These are phyloP conservation scores for Dendrobium catenatum DNA, from an alignment of 106 monocot species.

Conservation along the genomic window DNA sequence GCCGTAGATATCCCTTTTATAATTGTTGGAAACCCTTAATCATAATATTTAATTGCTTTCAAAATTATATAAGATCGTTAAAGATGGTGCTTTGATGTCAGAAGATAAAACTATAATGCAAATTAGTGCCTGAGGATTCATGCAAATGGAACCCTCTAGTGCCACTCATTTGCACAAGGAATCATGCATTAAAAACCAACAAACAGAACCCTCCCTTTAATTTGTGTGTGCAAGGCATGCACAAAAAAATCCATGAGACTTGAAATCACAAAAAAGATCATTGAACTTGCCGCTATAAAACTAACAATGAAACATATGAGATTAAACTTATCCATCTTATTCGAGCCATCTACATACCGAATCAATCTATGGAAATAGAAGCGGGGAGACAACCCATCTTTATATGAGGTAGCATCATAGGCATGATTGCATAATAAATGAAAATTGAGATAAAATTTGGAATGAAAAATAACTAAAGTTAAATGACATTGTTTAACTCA, in stretches of 20 bases:
- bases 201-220: no score
- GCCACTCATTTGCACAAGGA: no score
- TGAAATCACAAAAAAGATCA: neutral
- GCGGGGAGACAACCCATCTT: no score
- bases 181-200: no score
- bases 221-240: no score
- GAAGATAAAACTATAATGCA: no score
- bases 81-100: neutral
- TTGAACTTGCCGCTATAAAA: neutral
- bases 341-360: no score
- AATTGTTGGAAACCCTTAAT: neutral
- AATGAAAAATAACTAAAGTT: neutral
- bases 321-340: no score
- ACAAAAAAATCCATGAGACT: neutral
- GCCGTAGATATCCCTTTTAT: neutral
- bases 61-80: neutral
- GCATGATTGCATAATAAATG: neutral
- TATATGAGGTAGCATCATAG: neutral
- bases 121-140: no score
- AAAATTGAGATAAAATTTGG: neutral
- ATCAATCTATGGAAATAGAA: no score
- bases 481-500: neutral
- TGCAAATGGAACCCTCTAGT: no score
- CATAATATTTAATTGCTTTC: neutral
- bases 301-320: no score